Evolutionary conservation across 768 basidiomycete genomes (phyloP).

Genomic region (Boletus subcaerulescens): DNA sequence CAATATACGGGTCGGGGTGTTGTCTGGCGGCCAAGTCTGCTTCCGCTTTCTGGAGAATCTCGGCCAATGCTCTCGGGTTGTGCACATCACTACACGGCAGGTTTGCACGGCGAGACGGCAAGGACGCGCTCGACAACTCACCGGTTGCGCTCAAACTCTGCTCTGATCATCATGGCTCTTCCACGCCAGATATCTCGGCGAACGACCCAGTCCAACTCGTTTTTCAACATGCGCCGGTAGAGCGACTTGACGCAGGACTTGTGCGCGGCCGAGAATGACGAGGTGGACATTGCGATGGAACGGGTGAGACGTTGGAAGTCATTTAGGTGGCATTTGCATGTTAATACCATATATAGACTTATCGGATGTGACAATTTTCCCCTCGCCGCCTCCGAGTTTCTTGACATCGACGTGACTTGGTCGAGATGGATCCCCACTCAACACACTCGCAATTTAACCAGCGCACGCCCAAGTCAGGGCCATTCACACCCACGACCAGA

Average conservation of each 20-base stretch:
- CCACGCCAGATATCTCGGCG: constrained; percentile 83
- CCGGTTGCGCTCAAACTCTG: constrained; percentile 93
- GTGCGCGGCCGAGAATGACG: constrained; percentile 71
- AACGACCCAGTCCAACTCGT: constrained; percentile 88
- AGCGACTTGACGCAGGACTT: constrained; percentile 87
- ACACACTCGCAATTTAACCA: constrained; percentile 72
- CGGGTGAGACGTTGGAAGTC: background rate
- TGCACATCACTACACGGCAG: constrained; percentile 60
- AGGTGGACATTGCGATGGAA: constrained; percentile 43
- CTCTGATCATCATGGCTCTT: constrained; percentile 82
- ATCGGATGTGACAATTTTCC: background rate
- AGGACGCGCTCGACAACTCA: constrained; percentile 33
- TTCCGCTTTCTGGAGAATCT: constrained; percentile 79
- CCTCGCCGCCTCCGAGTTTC: background rate
- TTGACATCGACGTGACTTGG: background rate
- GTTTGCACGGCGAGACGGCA: background rate
- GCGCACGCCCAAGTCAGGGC: constrained; percentile 66
- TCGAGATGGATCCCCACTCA: constrained; percentile 75
- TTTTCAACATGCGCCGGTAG: constrained; percentile 83
- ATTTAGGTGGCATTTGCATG: constrained; percentile 7
- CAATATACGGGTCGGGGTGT: constrained; percentile 92
- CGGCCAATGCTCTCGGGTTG: constrained; percentile 78
- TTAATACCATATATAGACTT: constrained; percentile 16
- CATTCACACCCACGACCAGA: constrained; percentile 43
- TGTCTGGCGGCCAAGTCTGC: constrained; percentile 57